phyloP scores from a whole-genome alignment of 768 basidiomycete species.

The Boletus sp. region DNA sequence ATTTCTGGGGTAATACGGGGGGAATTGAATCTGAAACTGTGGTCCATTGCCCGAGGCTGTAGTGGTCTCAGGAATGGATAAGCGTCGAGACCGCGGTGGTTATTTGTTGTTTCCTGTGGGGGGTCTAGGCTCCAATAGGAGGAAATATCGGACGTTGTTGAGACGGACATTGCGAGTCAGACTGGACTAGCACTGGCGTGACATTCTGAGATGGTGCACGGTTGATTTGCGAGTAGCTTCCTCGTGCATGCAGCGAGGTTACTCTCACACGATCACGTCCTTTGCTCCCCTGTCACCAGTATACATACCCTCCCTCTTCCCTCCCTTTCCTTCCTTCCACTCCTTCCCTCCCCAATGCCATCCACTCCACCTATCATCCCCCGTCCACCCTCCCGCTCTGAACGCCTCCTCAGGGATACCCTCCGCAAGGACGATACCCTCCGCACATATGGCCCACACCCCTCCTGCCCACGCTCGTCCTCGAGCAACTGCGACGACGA shows the following conservation, averaged over 20 bases:
- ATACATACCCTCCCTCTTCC: constrained; percentile 18
- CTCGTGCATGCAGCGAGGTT: constrained; percentile 21
- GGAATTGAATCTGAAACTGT: neutral
- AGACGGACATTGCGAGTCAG: neutral
- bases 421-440: constrained; percentile 49
- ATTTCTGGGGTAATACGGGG: neutral
- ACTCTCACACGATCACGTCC: constrained; percentile 26
- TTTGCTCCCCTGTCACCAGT: constrained; percentile 25
- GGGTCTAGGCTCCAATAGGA: neutral
- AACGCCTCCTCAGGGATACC: constrained; percentile 55
- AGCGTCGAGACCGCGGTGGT: neutral
- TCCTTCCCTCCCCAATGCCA: constrained; percentile 11
- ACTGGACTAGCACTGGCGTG: neutral
- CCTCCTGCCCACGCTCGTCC: constrained; percentile 27
- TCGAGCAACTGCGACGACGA: constrained; percentile 24
- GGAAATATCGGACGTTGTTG: neutral
- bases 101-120: neutral
- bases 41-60: neutral
- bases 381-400: constrained; percentile 50
- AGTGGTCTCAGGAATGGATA: neutral
- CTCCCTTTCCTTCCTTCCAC: constrained; percentile 4
- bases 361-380: constrained; percentile 14
- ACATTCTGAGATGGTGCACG: too few relatives aligned
- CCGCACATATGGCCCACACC: constrained; percentile 24
- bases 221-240: neutral